Evolutionary conservation across 2,329 filamentous ascomycete genomes (phyloP).

Genomic region (Colletotrichum sp.): DNA sequence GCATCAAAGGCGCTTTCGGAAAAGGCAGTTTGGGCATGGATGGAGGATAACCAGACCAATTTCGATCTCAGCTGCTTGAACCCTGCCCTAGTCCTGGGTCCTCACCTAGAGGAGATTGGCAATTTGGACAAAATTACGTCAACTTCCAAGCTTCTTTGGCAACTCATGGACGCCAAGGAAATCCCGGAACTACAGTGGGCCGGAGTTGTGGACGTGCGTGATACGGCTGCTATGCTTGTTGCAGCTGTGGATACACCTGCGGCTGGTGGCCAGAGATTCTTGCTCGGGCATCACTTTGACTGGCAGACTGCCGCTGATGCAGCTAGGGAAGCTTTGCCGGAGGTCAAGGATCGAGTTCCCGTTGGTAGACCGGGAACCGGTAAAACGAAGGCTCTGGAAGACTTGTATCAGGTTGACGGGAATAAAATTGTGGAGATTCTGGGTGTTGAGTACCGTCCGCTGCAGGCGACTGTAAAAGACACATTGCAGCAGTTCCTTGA

Average conservation of each 20-base stretch:
- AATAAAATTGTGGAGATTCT: slow-evolving; percentile 33
- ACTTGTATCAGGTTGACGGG: slow-evolving; percentile 21
- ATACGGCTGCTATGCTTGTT: slow-evolving; percentile 26
- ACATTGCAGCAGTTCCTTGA: slow-evolving; percentile 36
- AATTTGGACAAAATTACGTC: slow-evolving; percentile 27
- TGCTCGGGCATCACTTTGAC: neutral
- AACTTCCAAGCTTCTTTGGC: slow-evolving; percentile 37
- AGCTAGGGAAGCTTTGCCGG: neutral
- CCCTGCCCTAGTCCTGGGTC: slow-evolving; percentile 31
- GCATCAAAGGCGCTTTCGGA: neutral
- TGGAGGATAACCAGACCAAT: slow-evolving; percentile 31
- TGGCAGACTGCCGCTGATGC: neutral
- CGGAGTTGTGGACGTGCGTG: slow-evolving; percentile 37
- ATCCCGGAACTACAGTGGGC: slow-evolving; percentile 26
- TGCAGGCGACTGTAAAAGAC: slow-evolving; percentile 34
- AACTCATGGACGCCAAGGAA: slow-evolving; percentile 31
- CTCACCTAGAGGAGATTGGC: slow-evolving; percentile 32
- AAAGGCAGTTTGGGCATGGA: slow-evolving; percentile 23
- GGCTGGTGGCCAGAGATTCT: neutral
- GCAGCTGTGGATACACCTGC: neutral
- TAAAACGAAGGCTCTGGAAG: neutral
- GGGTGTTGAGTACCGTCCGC: slow-evolving; percentile 33
- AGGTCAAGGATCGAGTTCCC: neutral
- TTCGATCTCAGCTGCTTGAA: slow-evolving; percentile 35
- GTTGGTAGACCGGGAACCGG: neutral